Percentiles rank a stretch among this genome's conserved stretches.
phyloP scores from a whole-genome alignment of 2,329 filamentous ascomycete genomes.

The Phaeosphaeria sp. region DNA sequence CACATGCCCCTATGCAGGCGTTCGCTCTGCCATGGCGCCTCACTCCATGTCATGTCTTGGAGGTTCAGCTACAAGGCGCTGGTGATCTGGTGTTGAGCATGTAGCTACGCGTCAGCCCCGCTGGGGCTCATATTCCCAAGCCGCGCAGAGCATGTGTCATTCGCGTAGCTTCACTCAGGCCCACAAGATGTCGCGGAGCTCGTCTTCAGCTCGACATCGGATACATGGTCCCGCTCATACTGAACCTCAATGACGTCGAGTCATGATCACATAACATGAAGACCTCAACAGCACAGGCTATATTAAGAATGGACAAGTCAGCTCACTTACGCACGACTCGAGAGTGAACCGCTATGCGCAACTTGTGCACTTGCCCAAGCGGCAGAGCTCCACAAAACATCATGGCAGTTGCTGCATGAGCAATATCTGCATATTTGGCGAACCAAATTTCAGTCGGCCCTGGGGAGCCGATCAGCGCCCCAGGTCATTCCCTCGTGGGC shows the following conservation, averaged over 20 bases:
- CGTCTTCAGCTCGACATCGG: background rate
- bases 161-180: background rate
- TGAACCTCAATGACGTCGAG: background rate
- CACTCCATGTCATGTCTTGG: background rate
- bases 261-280: background rate
- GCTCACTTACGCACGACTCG: slow-evolving; percentile 1
- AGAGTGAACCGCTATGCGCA: background rate
- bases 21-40: background rate
- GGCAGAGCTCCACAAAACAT: background rate
- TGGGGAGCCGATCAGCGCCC: slow-evolving; percentile 25
- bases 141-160: background rate
- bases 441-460: slow-evolving; percentile 20
- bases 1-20: background rate
- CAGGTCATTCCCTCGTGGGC: slow-evolving; percentile 1
- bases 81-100: background rate
- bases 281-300: background rate
- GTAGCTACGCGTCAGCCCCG: background rate
- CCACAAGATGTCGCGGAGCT: background rate
- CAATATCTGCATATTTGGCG: slow-evolving; percentile 29
- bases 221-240: background rate
- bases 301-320: slow-evolving; percentile 3
- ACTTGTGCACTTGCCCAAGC: slow-evolving; percentile 11
- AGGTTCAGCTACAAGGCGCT: background rate
- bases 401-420: slow-evolving; percentile 16
- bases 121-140: background rate